Evolutionary conservation across 2,329 filamentous ascomycete genomes (phyloP).

Genomic region (Alternaria atra): DNA sequence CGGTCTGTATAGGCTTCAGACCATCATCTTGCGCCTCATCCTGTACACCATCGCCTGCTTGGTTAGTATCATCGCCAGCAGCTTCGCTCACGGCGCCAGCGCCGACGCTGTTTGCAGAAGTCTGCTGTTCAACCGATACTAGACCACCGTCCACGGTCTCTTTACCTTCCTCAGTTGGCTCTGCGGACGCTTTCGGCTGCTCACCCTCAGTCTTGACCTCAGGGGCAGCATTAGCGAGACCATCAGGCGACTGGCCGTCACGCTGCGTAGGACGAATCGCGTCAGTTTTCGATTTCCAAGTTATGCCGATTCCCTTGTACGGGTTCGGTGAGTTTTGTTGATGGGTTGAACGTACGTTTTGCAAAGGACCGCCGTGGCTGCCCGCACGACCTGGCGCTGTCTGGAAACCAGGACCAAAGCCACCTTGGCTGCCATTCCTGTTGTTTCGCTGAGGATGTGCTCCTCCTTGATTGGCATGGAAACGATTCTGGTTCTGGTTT

Average conservation of each 20-base stretch:
- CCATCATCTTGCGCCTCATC: slow-evolving; percentile 27
- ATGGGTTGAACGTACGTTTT: slow-evolving; percentile 48
- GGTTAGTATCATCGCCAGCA: slow-evolving; percentile 26
- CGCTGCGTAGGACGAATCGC: slow-evolving; percentile 30
- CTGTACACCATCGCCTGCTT: slow-evolving; percentile 27
- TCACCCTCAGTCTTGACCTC: slow-evolving; percentile 45
- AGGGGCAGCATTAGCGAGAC: slow-evolving; percentile 42
- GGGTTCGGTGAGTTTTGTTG: slow-evolving; percentile 24
- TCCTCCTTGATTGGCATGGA: slow-evolving; percentile 74
- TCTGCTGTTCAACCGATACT: slow-evolving; percentile 16
- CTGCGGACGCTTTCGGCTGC: slow-evolving; percentile 32
- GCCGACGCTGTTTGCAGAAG: slow-evolving; percentile 10
- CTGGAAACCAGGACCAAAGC: slow-evolving; percentile 41
- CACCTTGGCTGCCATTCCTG: slow-evolving; percentile 54
- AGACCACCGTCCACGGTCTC: slow-evolving; percentile 16
- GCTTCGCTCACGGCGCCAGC: slow-evolving; percentile 18
- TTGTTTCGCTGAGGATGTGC: slow-evolving; percentile 50
- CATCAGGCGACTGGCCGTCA: slow-evolving; percentile 44
- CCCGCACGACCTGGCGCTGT: slow-evolving; percentile 41
- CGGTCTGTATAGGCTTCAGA: slow-evolving; percentile 47
- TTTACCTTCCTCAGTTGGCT: slow-evolving; percentile 45
- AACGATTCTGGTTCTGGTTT: slow-evolving; percentile 77
- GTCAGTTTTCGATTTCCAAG: slow-evolving; percentile 37
- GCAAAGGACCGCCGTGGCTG: slow-evolving; percentile 40
- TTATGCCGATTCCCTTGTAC: slow-evolving; percentile 14